Evolutionary conservation across 805 yeast species (phyloP), one percentile per base, ranked within the genome.

Genomic region (Tetrapisispora phaffii): DNA sequence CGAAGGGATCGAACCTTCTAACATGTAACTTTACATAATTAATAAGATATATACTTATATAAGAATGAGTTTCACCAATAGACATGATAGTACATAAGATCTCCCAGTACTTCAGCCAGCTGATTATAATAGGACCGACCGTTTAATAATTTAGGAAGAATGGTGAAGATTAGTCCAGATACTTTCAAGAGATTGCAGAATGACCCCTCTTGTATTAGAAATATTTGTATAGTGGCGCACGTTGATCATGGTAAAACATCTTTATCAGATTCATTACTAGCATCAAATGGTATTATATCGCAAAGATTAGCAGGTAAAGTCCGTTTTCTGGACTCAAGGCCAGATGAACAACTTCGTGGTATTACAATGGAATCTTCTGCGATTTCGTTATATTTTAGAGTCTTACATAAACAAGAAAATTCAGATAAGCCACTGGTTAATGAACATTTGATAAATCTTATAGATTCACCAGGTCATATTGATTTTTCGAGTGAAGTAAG

Each of bases 231-330:
- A 49, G 72, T 93, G 41, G 99, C 99, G 0, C 99, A 93, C 65
- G 98, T 93, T 21, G 99, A 93, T 63, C 99, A 93, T 60, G 99
- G 99, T 23, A 93, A 93, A 67, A 93, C 99, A 0, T 86, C 97
- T 1, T 70, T 93, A 28, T 84, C 95, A 37, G 99, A 93, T 63
- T 84, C 95, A 9, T 68, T 93, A 40, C 68, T 93, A 34, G 97
- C 98, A 22, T 83, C 96, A 32, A 93, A 94, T 65, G 98, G 98
- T 42, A 88, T 93, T 61, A 88, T 93, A 38, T 90, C 98, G 0
- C 95, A 84, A 53, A 73, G 90, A 58, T 74, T 89, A 76, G 98
- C 97, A 1, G 99, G 98, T 28, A 89, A 88, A 59, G 88, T 93
- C 43, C 71, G 98, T 49, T 93, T 83, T 58, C 69, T 93, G 44